phyloP scores from a whole-genome alignment of 768 basidiomycete genomes.

The Tricholoma furcatifolium region DNA sequence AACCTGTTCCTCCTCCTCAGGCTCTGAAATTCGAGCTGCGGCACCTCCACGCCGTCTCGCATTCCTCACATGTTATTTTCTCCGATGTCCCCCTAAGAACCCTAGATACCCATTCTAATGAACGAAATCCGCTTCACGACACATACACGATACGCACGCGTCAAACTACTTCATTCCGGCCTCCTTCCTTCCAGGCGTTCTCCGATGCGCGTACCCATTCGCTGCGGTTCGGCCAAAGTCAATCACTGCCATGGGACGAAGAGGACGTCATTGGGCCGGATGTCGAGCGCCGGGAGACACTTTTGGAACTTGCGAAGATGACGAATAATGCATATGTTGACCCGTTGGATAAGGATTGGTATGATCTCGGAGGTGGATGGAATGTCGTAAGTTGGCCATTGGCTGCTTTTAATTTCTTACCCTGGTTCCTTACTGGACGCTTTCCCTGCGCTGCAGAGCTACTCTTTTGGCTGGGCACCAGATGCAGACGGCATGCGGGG shows the following conservation, averaged over 20 bases:
- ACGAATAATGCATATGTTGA: slow-evolving; percentile 85
- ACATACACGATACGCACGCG: slow-evolving; percentile 39
- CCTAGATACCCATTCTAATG: slow-evolving; percentile 5
- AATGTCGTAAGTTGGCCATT: slow-evolving; percentile 51
- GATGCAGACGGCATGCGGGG: slow-evolving; percentile 88
- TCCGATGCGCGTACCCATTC: slow-evolving; percentile 44
- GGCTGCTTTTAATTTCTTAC: background rate
- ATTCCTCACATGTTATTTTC: slow-evolving; percentile 51
- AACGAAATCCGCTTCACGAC: slow-evolving; percentile 11
- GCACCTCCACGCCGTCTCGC: slow-evolving; percentile 58
- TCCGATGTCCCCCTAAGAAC: slow-evolving; percentile 38
- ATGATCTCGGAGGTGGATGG: slow-evolving; percentile 68
- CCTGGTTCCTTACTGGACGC: slow-evolving; percentile 2
- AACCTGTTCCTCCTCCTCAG: slow-evolving; percentile 5
- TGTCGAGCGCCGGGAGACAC: slow-evolving; percentile 68
- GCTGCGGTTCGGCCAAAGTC: slow-evolving; percentile 43
- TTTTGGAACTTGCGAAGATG: slow-evolving; percentile 91
- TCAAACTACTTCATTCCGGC: slow-evolving; percentile 37
- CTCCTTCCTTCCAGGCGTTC: slow-evolving; percentile 46
- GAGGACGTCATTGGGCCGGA: slow-evolving; percentile 75
- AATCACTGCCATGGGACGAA: slow-evolving; percentile 66
- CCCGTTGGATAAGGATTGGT: slow-evolving; percentile 70
- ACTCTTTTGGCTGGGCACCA: slow-evolving; percentile 92
- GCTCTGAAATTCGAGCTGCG: slow-evolving; percentile 53
- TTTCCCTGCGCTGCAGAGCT: slow-evolving; percentile 39